Conservation (phyloP, 1,139 yeast species). For the Petasospora rhodanensis region DNA sequence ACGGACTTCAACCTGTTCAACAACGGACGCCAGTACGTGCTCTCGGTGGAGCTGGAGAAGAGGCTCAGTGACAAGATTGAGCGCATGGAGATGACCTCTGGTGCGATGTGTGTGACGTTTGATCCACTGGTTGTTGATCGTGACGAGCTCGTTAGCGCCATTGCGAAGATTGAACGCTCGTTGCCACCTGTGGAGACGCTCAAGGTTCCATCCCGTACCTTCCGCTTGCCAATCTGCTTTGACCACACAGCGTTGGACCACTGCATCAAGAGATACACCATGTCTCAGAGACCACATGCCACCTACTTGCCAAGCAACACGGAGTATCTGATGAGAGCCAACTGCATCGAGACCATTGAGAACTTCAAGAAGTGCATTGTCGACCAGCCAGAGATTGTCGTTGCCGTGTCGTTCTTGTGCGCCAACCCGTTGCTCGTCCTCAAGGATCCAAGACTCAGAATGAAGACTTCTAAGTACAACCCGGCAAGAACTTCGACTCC, state of each 20-base stretch:
- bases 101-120: slow-evolving; percentile 86
- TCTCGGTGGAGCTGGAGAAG: slow-evolving; percentile 66
- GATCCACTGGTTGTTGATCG: slow-evolving; percentile 61
- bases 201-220: slow-evolving; percentile 77
- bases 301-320: slow-evolving; percentile 98
- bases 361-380: slow-evolving; percentile 84
- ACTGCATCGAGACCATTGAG: slow-evolving; percentile 69
- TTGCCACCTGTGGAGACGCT: slow-evolving; percentile 71
- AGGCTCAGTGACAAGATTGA: slow-evolving; percentile 72
- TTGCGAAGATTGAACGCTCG: slow-evolving; percentile 71
- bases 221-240: slow-evolving; percentile 92
- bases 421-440: slow-evolving; percentile 99
- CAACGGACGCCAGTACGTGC: slow-evolving; percentile 77
- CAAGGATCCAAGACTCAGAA: slow-evolving; percentile 90
- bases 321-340: slow-evolving; percentile 86
- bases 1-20: slow-evolving; percentile 79
- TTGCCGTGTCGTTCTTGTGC: slow-evolving; percentile 95
- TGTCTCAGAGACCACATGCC: slow-evolving; percentile 87
- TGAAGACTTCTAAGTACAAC: slow-evolving; percentile 88
- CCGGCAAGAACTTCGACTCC: slow-evolving; percentile 97
- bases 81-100: slow-evolving; percentile 95
- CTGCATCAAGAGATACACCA: slow-evolving; percentile 86
- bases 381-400: slow-evolving; percentile 83
- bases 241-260: slow-evolving; percentile 86
- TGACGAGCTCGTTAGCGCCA: slow-evolving; percentile 51